Percentiles rank a stretch among this genome's conserved stretches.
phyloP scores from a whole-genome alignment of 1,284 basidiomycete genomes.

The Ganoderma multipileum region DNA sequence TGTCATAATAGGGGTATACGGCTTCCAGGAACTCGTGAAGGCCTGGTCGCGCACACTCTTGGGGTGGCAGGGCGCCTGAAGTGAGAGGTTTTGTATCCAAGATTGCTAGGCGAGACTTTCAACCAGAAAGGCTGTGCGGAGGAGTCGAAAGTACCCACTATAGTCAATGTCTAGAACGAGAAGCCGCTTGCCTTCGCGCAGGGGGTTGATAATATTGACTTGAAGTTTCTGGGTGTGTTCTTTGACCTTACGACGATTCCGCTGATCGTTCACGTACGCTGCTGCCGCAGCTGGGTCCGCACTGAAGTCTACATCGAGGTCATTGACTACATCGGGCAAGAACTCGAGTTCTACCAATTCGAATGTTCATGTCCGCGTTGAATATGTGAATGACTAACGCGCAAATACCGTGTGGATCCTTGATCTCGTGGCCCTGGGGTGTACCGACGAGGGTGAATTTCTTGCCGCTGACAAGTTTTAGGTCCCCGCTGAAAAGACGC shows the following conservation, averaged over 20 bases:
- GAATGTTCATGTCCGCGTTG: not conserved
- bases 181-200: conserved; percentile 79
- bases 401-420: conserved; percentile 66
- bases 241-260: conserved; percentile 80
- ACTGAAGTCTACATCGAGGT: conserved; percentile 81
- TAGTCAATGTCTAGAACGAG: conserved; percentile 92
- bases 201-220: conserved; percentile 77
- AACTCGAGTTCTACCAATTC: conserved; percentile 59
- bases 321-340: conserved; percentile 79
- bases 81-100: conserved; percentile 85
- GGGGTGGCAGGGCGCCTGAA: conserved; percentile 76
- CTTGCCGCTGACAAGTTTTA: conserved; percentile 65
- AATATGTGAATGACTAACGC: not conserved
- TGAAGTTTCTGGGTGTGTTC: conserved; percentile 74
- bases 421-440: conserved; percentile 83
- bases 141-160: conserved; percentile 53
- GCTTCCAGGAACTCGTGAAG: conserved; percentile 86
- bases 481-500: conserved; percentile 52
- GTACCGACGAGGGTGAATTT: conserved; percentile 87
- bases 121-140: not conserved
- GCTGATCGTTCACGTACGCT: conserved; percentile 71
- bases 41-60: conserved; percentile 82
- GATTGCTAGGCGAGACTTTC: conserved; percentile 58
- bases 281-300: conserved; percentile 62
- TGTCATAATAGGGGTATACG: conserved; percentile 84